phyloP scores from a whole-genome alignment of 1,139 yeast species.

The Lodderomyces beijingensis region DNA sequence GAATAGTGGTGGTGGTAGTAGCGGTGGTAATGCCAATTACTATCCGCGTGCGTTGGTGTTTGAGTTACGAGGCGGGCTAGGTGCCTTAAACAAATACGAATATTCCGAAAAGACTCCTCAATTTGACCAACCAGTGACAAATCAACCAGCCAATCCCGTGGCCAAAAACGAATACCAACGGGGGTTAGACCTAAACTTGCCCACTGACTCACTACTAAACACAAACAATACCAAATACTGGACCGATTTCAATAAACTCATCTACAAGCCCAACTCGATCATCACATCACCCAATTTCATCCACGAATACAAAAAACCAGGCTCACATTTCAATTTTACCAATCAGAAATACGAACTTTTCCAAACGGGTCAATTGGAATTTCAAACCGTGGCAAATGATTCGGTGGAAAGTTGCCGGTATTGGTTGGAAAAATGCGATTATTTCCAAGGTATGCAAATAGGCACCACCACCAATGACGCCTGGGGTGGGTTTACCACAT shows the following conservation, averaged over 20 bases:
- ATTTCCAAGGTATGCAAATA: slow-evolving; percentile 64
- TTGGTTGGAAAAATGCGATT: slow-evolving; percentile 74
- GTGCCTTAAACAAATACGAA: slow-evolving; percentile 53
- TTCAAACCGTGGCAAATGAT: slow-evolving; percentile 20
- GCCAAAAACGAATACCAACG: slow-evolving; percentile 55
- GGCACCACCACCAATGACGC: slow-evolving; percentile 67
- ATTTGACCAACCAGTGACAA: slow-evolving; percentile 6
- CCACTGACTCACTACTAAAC: slow-evolving; percentile 24
- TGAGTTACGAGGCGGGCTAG: slow-evolving; percentile 69
- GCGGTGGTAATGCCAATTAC: slow-evolving; percentile 49
- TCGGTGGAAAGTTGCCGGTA: slow-evolving; percentile 50
- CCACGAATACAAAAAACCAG: slow-evolving; percentile 19
- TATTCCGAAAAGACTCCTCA: slow-evolving; percentile 29
- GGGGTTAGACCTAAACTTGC: slow-evolving; percentile 55
- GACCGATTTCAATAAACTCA: slow-evolving; percentile 75
- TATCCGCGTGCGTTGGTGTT: slow-evolving; percentile 76
- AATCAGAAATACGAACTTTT: slow-evolving; percentile 25
- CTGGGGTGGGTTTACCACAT: slow-evolving; percentile 78
- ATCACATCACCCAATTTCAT: slow-evolving; percentile 52
- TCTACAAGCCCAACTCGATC: slow-evolving; percentile 61
- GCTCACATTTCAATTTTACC: slow-evolving; percentile 25
- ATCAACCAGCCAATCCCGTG: slow-evolving; percentile 2
- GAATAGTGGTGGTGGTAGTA: slow-evolving; percentile 31
- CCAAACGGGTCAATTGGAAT: slow-evolving; percentile 30
- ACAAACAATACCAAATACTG: slow-evolving; percentile 55